These are phyloP conservation scores for Pelargonium citronellum DNA, from an alignment of 441 rosid species.

Conservation along the genomic window DNA sequence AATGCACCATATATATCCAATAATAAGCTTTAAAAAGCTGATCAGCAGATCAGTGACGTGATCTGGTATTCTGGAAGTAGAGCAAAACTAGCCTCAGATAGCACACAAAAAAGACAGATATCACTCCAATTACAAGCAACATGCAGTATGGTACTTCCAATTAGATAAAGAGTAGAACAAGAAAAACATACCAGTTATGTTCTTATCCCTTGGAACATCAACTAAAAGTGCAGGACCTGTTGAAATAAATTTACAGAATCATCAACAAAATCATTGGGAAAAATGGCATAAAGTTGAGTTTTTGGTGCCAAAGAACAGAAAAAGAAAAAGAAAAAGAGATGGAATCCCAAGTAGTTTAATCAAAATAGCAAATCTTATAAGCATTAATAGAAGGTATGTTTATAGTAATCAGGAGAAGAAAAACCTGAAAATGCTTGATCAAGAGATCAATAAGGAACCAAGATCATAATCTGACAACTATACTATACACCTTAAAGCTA, in stretches of 20 bases:
- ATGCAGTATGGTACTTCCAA: neutral
- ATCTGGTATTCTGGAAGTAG: no score
- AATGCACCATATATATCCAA: neutral
- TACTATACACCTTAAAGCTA: neutral
- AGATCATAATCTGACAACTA: no score
- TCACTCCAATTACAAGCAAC: neutral
- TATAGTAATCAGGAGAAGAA: no score
- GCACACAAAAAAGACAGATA: neutral
- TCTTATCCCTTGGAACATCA: conserved; percentile 61
- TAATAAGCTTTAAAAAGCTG: neutral
- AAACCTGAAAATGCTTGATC: no score
- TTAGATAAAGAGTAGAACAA: neutral
- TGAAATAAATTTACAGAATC: conserved; percentile 7
- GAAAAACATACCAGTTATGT: conserved; percentile 48
- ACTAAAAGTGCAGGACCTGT: conserved; percentile 55
- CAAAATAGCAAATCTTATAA: no score
- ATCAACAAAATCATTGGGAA: neutral
- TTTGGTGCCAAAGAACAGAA: neutral
- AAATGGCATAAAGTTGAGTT: neutral
- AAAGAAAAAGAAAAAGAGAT: neutral
- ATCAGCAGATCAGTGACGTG: no score
- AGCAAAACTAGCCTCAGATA: no score
- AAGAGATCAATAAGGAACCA: no score
- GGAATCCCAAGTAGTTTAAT: no score
- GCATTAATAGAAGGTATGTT: no score